Evolutionary conservation across 2,329 filamentous ascomycete genomes (phyloP).

Genomic region (Colletotrichum sidae): DNA sequence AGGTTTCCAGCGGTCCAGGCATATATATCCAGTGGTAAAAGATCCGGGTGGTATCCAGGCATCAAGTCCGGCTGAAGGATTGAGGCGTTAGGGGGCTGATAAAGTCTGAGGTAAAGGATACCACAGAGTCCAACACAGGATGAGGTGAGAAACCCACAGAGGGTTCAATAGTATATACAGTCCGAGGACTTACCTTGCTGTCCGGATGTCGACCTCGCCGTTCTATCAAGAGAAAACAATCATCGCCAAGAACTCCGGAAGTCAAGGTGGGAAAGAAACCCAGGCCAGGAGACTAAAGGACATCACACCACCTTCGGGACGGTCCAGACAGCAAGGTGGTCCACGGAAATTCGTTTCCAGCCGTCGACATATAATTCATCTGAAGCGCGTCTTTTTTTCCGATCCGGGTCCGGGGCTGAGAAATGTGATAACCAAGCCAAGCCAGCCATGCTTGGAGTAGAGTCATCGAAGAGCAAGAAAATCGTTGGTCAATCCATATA

Average conservation of each 20-base stretch:
- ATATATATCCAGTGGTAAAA: slow-evolving; percentile 5
- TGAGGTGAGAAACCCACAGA: slow-evolving; percentile 11
- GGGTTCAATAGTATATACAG: slow-evolving; percentile 33
- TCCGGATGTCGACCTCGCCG: slow-evolving; percentile 36
- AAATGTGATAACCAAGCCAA: slow-evolving; percentile 17
- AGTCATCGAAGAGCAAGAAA: slow-evolving; percentile 32
- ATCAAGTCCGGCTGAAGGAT: slow-evolving; percentile 18
- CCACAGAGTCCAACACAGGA: slow-evolving; percentile 5
- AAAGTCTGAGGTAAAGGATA: not conserved
- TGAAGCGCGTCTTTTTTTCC: slow-evolving; percentile 33
- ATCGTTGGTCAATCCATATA: slow-evolving; percentile 39
- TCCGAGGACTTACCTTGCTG: slow-evolving; percentile 39
- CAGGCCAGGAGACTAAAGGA: slow-evolving; percentile 32
- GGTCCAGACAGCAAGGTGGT: slow-evolving; percentile 38
- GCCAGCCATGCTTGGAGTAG: slow-evolving; percentile 32
- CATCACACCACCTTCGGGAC: slow-evolving; percentile 34
- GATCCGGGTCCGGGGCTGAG: slow-evolving; percentile 32
- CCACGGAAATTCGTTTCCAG: slow-evolving; percentile 17
- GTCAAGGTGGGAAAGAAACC: slow-evolving; percentile 35
- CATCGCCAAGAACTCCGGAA: slow-evolving; percentile 36
- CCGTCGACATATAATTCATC: slow-evolving; percentile 16
- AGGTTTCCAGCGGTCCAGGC: slow-evolving; percentile 9
- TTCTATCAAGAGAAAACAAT: slow-evolving; percentile 33
- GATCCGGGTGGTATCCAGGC: slow-evolving; percentile 18
- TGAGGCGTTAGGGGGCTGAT: slow-evolving; percentile 20